These are phyloP conservation scores for Hevea brasiliensis DNA, from an alignment of 345 rosid genomes.

Conservation along the genomic window DNA sequence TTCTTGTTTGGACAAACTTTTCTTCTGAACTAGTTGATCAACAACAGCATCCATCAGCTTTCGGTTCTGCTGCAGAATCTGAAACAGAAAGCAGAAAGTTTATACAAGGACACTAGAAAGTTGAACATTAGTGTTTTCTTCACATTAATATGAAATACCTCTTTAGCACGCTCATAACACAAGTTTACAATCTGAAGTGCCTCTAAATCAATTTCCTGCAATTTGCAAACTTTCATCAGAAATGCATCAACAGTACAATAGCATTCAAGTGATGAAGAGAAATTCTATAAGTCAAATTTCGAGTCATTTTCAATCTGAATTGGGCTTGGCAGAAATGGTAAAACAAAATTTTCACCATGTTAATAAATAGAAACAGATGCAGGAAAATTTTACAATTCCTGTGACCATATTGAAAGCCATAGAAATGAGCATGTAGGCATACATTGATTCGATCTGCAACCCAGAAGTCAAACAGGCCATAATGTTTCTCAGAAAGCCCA, in stretches of 20 bases:
- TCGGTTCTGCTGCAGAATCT: conserved; percentile 58
- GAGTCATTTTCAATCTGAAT: neutral
- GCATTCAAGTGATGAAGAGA: neutral
- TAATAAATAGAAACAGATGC: neutral
- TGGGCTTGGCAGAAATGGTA: neutral
- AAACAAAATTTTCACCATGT: neutral
- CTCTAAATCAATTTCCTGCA: conserved; percentile 82
- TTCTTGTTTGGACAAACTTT: conserved; percentile 72
- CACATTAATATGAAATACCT: conserved; percentile 42
- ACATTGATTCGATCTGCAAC: conserved; percentile 77
- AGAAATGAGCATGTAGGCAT: conserved; percentile 27
- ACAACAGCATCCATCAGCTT: conserved; percentile 74
- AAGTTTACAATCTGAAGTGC: conserved; percentile 59
- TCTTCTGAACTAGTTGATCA: conserved; percentile 64
- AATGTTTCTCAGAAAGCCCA: conserved; percentile 83
- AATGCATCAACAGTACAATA: neutral
- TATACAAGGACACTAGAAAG: neutral
- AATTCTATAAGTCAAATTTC: neutral
- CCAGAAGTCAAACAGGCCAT: conserved; percentile 79
- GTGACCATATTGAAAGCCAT: neutral
- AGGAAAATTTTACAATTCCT: neutral
- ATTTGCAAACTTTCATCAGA: conserved; percentile 15
- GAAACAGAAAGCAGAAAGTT: conserved; percentile 19
- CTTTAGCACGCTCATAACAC: conserved; percentile 80
- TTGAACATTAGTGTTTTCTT: neutral